Evolutionary conservation across 768 basidiomycete species (phyloP), one percentile per base, ranked within the genome.

Genomic region (Neoboletus magnificus): DNA sequence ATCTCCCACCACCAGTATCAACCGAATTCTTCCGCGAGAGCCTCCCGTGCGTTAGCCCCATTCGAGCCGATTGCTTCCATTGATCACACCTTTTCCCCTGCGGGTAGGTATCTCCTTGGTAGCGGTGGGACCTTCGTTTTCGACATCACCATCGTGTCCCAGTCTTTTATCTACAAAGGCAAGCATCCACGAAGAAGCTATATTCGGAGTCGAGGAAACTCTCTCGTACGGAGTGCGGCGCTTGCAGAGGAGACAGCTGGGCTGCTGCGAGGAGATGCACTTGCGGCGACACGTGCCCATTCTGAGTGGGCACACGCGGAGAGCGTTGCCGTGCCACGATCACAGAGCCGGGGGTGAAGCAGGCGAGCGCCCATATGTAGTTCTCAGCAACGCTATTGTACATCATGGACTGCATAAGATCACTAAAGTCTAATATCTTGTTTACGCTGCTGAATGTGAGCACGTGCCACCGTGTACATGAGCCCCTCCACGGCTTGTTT

Each of bases 71-170:
- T 29, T 10, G 4, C 3, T 27, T 44, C n/a, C 37, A 36, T 50
- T 52, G 25, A 36, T 42, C 16, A 49, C 18, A 36, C 36, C 48
- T 30, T 41, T 45, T 40, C 15, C 12, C 39, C 33, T 32, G 30
- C 16, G 20, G 20, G 32, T 57, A 91, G 90, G 48, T 98, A 94
- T 67, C 78, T 98, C 0, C 75, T 98, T 2, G 96, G 96, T 33
- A 93, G 91, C 55, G 94, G 83, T 39, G 97, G 97, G 2, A 98
- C 96, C 1, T 82, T 98, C 18, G 72, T 93, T 61, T 98, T 98
- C 69, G 97, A 99, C 69, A 74, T 98, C 32, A 89, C 89, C 6
- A 98, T 99, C 66, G 86, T 98, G 51, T 70, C 80, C 11, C 97
- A 99, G 72, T 86, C 86, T 22, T 79, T 87, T 63, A 74, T 94